Evolutionary conservation across 1,284 basidiomycete genomes (phyloP).

Genomic region (Meripilus lineatus): DNA sequence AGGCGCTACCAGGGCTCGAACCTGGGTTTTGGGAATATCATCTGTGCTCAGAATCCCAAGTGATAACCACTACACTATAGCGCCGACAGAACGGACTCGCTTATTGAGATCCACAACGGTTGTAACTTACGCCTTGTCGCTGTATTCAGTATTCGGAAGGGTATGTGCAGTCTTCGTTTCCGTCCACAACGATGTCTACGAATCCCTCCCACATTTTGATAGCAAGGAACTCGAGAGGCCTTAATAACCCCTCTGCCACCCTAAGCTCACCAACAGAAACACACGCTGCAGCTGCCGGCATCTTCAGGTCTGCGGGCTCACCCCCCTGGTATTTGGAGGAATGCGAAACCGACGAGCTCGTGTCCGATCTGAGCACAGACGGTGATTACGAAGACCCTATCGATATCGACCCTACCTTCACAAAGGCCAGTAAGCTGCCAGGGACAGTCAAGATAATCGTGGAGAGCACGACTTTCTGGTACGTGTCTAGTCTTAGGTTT

Average conservation of each 20-base stretch:
- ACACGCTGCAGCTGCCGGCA: constrained; percentile 76
- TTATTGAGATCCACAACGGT: too few species aligned
- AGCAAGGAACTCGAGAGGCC: constrained; percentile 71
- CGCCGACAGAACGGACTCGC: too few species aligned
- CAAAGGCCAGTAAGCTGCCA: constrained; percentile 56
- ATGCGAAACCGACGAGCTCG: constrained; percentile 54
- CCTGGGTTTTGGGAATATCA: too few species aligned
- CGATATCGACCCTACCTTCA: constrained; percentile 72
- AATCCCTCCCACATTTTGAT: constrained; percentile 83
- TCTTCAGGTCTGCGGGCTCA: constrained; percentile 71
- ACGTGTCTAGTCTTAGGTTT: constrained; percentile 21
- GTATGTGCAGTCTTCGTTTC: too few species aligned
- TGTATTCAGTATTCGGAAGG: too few species aligned
- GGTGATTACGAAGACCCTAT: constrained; percentile 56
- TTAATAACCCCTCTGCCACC: constrained; percentile 57
- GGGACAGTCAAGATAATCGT: constrained; percentile 84
- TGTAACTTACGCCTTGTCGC: too few species aligned
- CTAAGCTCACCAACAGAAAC: constrained; percentile 80
- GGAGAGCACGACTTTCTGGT: constrained; percentile 81
- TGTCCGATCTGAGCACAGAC: constrained; percentile 62
- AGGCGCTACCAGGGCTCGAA: too few species aligned
- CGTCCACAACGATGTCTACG: constrained; percentile 42
- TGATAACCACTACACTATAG: too few species aligned
- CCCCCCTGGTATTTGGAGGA: constrained; percentile 74
- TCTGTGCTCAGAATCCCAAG: too few species aligned